phyloP scores from a whole-genome alignment of 805 yeast genomes.

The Saturnispora serradocipensis region DNA sequence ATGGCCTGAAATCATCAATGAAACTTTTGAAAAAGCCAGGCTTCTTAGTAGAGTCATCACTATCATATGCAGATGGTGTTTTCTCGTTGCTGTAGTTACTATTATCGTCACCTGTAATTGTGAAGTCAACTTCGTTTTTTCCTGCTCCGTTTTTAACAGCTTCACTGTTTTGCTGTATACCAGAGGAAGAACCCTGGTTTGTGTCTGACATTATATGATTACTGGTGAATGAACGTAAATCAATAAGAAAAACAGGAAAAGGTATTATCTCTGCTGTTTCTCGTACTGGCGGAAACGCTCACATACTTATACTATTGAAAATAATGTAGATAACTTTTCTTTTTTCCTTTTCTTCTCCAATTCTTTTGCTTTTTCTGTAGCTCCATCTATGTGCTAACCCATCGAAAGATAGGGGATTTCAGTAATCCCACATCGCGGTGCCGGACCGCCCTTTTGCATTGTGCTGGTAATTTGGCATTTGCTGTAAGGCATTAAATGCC shows the following conservation, averaged over 20 bases:
- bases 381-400: not conserved
- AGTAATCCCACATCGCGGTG: not conserved
- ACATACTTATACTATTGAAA: not conserved
- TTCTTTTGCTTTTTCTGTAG: not conserved
- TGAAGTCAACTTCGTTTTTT: not conserved
- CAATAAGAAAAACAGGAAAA: not conserved
- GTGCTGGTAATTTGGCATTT: not conserved
- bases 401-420: not conserved
- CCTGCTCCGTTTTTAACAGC: not conserved
- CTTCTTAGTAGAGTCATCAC: not conserved
- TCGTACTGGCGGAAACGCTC: not conserved
- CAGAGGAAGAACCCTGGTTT: not conserved
- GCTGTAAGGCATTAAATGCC: not conserved
- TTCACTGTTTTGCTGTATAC: not conserved
- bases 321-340: not conserved
- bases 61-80: not conserved
- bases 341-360: not conserved
- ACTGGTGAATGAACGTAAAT: too few species aligned
- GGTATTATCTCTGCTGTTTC: not conserved
- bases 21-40: constrained; percentile 12
- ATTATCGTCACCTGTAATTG: not conserved
- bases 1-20: constrained; percentile 20
- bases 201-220: not conserved
- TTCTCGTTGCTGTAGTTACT: constrained; percentile 1
- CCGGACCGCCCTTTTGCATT: not conserved